Base-by-base conservation (phyloP, 768 basidiomycete species). In the Phanerochaete carnosa region DNA sequence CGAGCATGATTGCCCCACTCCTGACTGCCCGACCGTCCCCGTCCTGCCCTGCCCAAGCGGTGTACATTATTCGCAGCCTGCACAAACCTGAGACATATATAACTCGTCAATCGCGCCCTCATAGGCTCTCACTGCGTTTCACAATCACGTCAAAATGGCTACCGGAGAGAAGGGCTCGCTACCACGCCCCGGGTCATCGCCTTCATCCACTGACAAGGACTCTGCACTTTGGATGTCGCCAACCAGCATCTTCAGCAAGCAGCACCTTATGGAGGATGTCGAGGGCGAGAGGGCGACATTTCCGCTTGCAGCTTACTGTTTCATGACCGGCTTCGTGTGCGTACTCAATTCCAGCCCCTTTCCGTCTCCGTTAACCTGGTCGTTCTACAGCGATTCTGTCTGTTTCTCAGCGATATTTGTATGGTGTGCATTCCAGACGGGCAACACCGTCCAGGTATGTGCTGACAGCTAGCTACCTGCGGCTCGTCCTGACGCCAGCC, bases 381-480 rank as follows among this genome's bases (percentile, higher is more conserved):
- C 26, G 15, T 26, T 45, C 50, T 32, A 22, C 62, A 92, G 89
- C 15, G 87, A 90, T 66, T 82, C 83, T 1, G 77, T 92, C 29
- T 85, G 84, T 2, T 93, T 93, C 76, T 84, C 89, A 46, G 88
- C 92, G 1, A 77, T 91, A 50, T 93, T 86, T 71, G 84, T 93
- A 13, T 94, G 92, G 90, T 89, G 87, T 71, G 90, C 87, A 15
- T 93, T 92, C 73, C 91, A 93, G 72, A 92, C 90, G 0, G 90
- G 89, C 55, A 90, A 90, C 69, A 84, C 84, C 64, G 79, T 84
- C 11, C 87, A 89, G 77, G 86, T 87, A 66, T 35, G 51, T 51
- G 56, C 52, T 22, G 15, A 45, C 50, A 22, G 2, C 45, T 25
- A 22, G 2, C 33, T 29, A 8, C n/a, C 23, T 23, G 12, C 45